A percentile compares a stretch with the other conserved stretches of the same genome.
Conservation (phyloP, 2,329 filamentous ascomycete species). For the Celoporthe dispersa region DNA sequence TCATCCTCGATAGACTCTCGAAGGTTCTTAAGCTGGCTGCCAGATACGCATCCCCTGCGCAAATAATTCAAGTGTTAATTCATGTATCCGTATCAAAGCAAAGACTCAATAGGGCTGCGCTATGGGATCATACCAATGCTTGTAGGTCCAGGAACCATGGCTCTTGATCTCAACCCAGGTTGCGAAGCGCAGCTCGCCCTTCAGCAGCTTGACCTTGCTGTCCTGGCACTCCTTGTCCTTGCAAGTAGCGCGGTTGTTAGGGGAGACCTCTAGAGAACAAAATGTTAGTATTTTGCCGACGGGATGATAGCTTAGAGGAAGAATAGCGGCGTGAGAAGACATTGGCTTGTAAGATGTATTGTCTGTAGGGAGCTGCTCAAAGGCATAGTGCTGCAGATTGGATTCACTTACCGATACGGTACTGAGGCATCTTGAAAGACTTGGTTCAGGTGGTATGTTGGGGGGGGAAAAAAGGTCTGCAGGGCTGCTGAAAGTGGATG, state of each 20-base stretch:
- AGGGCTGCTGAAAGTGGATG: not conserved
- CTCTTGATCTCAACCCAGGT: slow-evolving; percentile 68
- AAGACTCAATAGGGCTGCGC: not conserved
- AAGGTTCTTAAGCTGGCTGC: slow-evolving; percentile 70
- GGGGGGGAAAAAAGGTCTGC: not conserved
- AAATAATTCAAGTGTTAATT: not conserved
- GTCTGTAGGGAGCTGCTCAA: not conserved
- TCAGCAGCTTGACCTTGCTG: slow-evolving; percentile 69
- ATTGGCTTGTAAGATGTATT: not conserved
- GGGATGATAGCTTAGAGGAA: not conserved
- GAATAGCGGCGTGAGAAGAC: not conserved
- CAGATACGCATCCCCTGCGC: slow-evolving; percentile 84
- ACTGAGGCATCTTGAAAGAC: slow-evolving; percentile 46
- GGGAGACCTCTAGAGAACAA: slow-evolving; percentile 65
- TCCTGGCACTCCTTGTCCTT: slow-evolving; percentile 76
- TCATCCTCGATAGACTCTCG: slow-evolving; percentile 57
- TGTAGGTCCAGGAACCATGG: slow-evolving; percentile 73
- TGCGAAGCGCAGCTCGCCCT: slow-evolving; percentile 80
- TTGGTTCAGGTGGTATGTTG: not conserved
- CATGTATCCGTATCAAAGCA: not conserved
- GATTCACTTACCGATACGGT: slow-evolving; percentile 50
- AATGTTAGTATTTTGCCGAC: slow-evolving; percentile 4
- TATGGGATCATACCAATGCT: slow-evolving; percentile 73
- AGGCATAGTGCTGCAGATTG: not conserved
- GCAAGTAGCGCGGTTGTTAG: slow-evolving; percentile 75